These are phyloP conservation scores for Trichosporon ovoides DNA, from an alignment of 1,284 basidiomycete species.

Conservation along the genomic window DNA sequence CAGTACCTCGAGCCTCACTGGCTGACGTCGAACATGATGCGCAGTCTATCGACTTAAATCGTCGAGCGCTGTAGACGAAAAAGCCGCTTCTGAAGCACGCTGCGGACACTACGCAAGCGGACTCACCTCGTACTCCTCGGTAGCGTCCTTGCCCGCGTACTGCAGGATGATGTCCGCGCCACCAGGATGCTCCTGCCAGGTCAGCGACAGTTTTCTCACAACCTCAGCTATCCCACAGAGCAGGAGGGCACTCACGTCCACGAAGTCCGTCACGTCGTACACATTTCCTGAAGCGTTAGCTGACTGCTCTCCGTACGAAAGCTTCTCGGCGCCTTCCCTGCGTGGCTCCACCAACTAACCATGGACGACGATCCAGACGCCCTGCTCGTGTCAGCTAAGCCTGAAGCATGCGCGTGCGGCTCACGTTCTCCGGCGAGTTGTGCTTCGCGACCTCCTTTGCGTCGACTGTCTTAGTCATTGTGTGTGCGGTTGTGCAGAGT, in stretches of 20 bases:
- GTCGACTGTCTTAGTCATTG: slow-evolving; percentile 37
- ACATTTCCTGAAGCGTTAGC: slow-evolving; percentile 59
- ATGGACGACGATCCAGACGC: slow-evolving; percentile 85
- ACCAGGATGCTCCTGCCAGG: slow-evolving; percentile 59
- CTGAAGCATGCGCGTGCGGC: background rate
- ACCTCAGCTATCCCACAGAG: background rate
- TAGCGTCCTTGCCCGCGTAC: slow-evolving; percentile 72
- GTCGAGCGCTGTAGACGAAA: background rate
- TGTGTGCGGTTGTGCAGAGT: slow-evolving; percentile 10
- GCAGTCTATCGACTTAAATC: too few relatives aligned
- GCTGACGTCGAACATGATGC: too few relatives aligned
- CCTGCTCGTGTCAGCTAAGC: slow-evolving; percentile 46
- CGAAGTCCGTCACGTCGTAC: slow-evolving; percentile 72
- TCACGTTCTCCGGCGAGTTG: slow-evolving; percentile 42
- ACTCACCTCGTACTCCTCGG: slow-evolving; percentile 64
- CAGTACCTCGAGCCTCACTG: background rate
- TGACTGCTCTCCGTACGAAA: too few relatives aligned
- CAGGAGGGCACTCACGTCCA: slow-evolving; percentile 54
- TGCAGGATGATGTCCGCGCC: slow-evolving; percentile 62
- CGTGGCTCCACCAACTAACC: slow-evolving; percentile 51
- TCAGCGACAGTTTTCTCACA: slow-evolving; percentile 3
- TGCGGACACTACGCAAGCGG: background rate
- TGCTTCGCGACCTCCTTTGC: slow-evolving; percentile 47
- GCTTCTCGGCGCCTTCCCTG: background rate
- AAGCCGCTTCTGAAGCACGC: background rate